These are phyloP conservation scores for Sarcodon aspratus DNA, from an alignment of 768 basidiomycete genomes.

Conservation along the genomic window DNA sequence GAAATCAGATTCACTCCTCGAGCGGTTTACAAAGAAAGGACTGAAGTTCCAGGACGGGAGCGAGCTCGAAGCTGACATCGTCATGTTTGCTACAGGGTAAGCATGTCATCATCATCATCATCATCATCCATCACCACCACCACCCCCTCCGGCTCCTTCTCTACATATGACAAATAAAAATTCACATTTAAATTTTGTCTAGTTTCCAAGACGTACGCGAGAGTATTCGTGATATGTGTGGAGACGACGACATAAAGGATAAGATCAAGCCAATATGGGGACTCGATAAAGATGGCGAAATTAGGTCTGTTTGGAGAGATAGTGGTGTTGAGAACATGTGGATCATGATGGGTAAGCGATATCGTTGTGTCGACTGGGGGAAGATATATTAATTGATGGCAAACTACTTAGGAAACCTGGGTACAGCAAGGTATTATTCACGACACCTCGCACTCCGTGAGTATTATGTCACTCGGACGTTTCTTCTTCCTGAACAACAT, in stretches of 20 bases:
- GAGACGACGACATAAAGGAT: slow-evolving; percentile 26
- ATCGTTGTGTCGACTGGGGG: background rate
- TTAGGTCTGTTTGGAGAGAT: slow-evolving; percentile 37
- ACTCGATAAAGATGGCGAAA: slow-evolving; percentile 52
- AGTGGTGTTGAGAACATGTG: slow-evolving; percentile 42
- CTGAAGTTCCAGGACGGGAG: slow-evolving; percentile 30
- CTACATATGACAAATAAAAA: too few relatives aligned
- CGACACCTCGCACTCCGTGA: slow-evolving; percentile 54
- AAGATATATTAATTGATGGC: background rate
- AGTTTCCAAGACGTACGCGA: slow-evolving; percentile 35
- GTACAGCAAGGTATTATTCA: slow-evolving; percentile 54
- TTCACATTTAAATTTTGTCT: too few relatives aligned
- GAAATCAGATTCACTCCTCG: slow-evolving; percentile 30
- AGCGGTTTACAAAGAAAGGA: slow-evolving; percentile 25
- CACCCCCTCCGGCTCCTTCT: too few relatives aligned
- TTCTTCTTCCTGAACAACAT: background rate
- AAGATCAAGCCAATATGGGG: slow-evolving; percentile 52
- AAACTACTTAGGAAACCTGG: slow-evolving; percentile 39
- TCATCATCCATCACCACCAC: too few relatives aligned
- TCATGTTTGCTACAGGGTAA: slow-evolving; percentile 40
- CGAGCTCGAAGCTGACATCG: slow-evolving; percentile 34
- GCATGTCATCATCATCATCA: background rate
- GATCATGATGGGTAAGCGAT: slow-evolving; percentile 43
- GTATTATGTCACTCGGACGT: slow-evolving; percentile 13
- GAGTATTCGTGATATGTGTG: slow-evolving; percentile 32